Conservation (phyloP, 208 protist genomes). For the Trichomonas vaginalis region DNA sequence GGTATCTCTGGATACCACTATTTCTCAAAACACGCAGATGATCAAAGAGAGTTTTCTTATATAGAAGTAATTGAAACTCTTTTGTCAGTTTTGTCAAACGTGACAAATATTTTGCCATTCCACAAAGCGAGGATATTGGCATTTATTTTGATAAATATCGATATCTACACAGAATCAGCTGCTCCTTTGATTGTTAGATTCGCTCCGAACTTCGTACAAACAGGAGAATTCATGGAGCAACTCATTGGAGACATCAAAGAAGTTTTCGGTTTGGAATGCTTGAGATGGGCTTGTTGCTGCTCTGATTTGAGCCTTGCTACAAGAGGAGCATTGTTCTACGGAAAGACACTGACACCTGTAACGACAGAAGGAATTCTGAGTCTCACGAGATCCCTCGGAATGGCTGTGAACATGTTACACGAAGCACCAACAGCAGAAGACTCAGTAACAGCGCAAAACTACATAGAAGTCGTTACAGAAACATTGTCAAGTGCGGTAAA, state of each 20-base stretch:
- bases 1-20: background rate
- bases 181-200: background rate
- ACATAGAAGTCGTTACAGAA: background rate
- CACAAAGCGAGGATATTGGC: background rate
- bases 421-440: background rate
- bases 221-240: background rate
- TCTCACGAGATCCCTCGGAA: background rate
- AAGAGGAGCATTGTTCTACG: background rate
- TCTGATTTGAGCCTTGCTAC: background rate
- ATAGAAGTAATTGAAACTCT: background rate
- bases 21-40: background rate
- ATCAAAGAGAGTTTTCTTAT: background rate
- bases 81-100: background rate
- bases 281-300: background rate
- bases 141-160: background rate
- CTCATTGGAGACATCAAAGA: background rate
- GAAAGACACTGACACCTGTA: background rate
- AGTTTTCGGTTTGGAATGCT: background rate
- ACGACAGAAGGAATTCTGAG: background rate
- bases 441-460: background rate
- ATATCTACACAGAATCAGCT: background rate
- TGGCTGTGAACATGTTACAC: background rate
- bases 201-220: background rate
- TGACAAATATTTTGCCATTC: background rate
- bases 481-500: background rate